These are phyloP conservation scores for Hortiboletus rubellus DNA, from an alignment of 1,284 basidiomycete genomes.

Conservation along the genomic window DNA sequence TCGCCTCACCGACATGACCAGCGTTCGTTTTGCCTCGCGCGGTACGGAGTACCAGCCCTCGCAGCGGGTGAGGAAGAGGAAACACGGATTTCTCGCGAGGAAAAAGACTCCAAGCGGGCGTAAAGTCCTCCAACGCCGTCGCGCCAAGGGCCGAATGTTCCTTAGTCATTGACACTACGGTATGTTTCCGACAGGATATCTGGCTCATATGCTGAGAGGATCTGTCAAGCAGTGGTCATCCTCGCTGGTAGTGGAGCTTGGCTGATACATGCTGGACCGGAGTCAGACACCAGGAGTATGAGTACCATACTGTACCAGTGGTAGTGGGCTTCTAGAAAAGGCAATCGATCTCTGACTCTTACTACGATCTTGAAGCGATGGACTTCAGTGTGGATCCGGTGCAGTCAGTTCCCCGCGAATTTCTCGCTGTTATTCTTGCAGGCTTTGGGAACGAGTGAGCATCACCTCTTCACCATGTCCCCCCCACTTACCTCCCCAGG, in stretches of 20 bases:
- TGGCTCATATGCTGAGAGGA: not conserved
- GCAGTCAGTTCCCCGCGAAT: conserved; percentile 60
- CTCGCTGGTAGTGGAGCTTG: not conserved
- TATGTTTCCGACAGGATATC: conserved; percentile 9
- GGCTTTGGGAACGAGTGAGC: conserved; percentile 86
- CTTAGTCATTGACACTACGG: conserved; percentile 39
- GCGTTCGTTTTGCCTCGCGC: conserved; percentile 37
- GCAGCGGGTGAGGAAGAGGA: conserved; percentile 36
- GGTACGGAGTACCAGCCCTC: conserved; percentile 38
- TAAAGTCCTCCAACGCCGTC: conserved; percentile 40
- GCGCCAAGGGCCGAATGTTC: conserved; percentile 41
- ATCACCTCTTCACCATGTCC: not conserved
- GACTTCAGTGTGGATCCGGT: conserved; percentile 59
- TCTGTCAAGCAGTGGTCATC: not conserved
- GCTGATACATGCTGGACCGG: not conserved
- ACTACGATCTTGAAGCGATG: conserved; percentile 41
- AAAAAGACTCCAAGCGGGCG: conserved; percentile 35
- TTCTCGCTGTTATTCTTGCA: conserved; percentile 80
- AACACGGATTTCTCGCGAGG: conserved; percentile 34
- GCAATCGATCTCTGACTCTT: conserved; percentile 19
- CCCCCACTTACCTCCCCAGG: conserved; percentile 40
- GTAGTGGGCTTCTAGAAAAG: conserved; percentile 19
- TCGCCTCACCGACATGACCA: conserved; percentile 20
- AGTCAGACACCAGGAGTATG: not conserved
- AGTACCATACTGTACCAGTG: no score